Percentiles rank a stretch among this genome's conserved stretches.
Evolutionary conservation across 441 rosid species (phyloP).

Genomic region (Populus hybrid): DNA sequence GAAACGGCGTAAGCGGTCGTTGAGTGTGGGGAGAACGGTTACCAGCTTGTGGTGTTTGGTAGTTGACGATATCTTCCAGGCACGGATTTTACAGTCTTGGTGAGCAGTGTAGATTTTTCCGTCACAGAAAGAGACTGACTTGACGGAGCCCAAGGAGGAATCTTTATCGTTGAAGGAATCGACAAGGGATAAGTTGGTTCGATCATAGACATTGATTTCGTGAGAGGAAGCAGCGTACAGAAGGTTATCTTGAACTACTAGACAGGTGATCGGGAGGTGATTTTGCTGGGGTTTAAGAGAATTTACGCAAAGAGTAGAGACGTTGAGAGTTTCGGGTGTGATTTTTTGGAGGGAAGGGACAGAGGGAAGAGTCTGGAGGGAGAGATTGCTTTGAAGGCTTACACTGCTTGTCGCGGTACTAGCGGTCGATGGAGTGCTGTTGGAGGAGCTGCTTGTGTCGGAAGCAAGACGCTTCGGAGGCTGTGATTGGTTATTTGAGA

Average conservation of each 20-base stretch:
- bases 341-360: constrained; percentile 73
- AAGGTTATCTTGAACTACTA: constrained; percentile 47
- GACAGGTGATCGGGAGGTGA: constrained; percentile 56
- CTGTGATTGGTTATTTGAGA: constrained; percentile 11
- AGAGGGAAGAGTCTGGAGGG: constrained; percentile 79
- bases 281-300: constrained; percentile 34
- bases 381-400: constrained; percentile 64
- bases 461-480: constrained; percentile 22
- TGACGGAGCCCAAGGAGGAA: constrained; percentile 67
- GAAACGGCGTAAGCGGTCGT: constrained; percentile 71
- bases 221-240: constrained; percentile 69
- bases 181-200: constrained; percentile 31
- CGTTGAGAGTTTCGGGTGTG: constrained; percentile 31
- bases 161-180: constrained; percentile 42
- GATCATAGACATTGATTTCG: constrained; percentile 64
- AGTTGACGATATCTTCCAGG: constrained; percentile 53
- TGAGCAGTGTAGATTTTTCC: constrained; percentile 74
- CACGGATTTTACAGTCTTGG: constrained; percentile 82
- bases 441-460: constrained; percentile 20
- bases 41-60: constrained; percentile 41
- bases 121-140: constrained; percentile 50
- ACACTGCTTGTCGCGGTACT: constrained; percentile 25
- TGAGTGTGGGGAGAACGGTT: constrained; percentile 70
- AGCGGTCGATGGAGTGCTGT: constrained; percentile 11
- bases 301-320: constrained; percentile 35